phyloP scores from a whole-genome alignment of 1,284 basidiomycete species.

The Cystobasidium slooffiae region DNA sequence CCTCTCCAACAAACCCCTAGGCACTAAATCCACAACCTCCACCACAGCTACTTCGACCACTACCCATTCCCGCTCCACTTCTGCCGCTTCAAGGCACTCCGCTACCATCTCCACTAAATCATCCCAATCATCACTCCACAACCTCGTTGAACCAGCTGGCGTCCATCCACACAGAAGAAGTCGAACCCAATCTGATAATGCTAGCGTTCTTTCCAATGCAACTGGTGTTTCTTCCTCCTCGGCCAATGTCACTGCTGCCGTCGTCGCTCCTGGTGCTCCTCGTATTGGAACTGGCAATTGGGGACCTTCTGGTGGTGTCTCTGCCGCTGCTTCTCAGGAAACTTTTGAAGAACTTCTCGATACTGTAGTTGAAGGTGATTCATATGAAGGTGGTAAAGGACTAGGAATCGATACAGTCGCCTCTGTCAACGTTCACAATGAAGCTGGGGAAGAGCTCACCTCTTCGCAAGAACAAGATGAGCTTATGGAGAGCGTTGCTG shows the following conservation, averaged over 20 bases:
- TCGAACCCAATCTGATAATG: constrained; percentile 35
- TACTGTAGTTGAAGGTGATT: constrained; percentile 40
- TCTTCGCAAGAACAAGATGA: constrained; percentile 28
- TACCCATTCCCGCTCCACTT: constrained; percentile 39
- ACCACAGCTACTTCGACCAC: constrained; percentile 25
- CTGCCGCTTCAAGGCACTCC: constrained; percentile 39
- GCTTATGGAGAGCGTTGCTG: constrained; percentile 21
- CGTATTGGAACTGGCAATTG: constrained; percentile 33
- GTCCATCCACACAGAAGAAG: constrained; percentile 28
- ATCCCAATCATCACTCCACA: constrained; percentile 39
- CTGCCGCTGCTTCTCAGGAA: constrained; percentile 14
- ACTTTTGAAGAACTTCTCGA: constrained; percentile 34
- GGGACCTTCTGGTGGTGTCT: background rate
- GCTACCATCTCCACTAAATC: constrained; percentile 39
- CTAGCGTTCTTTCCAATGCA: constrained; percentile 15
- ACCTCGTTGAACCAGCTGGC: constrained; percentile 23
- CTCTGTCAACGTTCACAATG: background rate
- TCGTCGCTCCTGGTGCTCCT: constrained; percentile 18
- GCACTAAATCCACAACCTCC: constrained; percentile 15
- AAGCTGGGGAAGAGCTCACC: background rate
- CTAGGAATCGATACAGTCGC: constrained; percentile 32
- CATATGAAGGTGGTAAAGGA: constrained; percentile 25
- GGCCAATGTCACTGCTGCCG: background rate
- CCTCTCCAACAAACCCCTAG: constrained; percentile 41
- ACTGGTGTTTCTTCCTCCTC: constrained; percentile 12